A percentile compares a stretch with the other conserved stretches of the same genome.
Conservation (phyloP, 148 eudicot species). For the Camellia japonica region DNA sequence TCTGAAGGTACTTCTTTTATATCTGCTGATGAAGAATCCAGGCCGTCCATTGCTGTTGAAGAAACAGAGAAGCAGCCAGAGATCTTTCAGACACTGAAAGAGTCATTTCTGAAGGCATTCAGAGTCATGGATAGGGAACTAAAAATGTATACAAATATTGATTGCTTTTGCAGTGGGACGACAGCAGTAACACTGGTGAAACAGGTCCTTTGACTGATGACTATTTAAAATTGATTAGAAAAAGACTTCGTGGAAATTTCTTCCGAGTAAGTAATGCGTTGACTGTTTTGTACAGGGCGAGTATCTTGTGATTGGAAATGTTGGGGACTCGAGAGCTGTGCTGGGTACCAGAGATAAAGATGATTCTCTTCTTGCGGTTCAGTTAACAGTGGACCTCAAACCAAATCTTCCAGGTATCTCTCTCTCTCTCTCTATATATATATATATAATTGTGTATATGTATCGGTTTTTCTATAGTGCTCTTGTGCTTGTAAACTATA, state of each 20-base stretch:
- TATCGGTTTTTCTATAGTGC: too few relatives aligned
- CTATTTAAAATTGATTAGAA: neutral
- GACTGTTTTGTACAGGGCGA: constrained; percentile 49
- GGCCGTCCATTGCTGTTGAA: constrained; percentile 41
- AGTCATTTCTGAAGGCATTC: constrained; percentile 82
- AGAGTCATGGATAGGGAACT: constrained; percentile 88
- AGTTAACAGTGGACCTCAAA: constrained; percentile 94
- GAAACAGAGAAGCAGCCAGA: constrained; percentile 56
- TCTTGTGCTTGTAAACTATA: too few relatives aligned
- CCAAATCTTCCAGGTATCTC: constrained; percentile 90
- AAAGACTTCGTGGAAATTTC: neutral
- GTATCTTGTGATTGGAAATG: constrained; percentile 83
- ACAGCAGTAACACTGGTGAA: constrained; percentile 91
- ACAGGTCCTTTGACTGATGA: constrained; percentile 48
- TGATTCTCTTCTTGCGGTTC: constrained; percentile 64
- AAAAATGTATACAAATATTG: constrained; percentile 60
- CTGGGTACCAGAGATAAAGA: constrained; percentile 72
- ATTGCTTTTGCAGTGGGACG: constrained; percentile 97
- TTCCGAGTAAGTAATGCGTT: constrained; percentile 7
- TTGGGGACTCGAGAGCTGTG: constrained; percentile 94
- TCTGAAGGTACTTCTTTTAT: constrained; percentile 57
- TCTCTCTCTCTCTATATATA: constrained; percentile 2
- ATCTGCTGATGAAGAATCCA: constrained; percentile 59
- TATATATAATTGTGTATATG: too few relatives aligned
- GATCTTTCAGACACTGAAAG: constrained; percentile 64